phyloP scores from a whole-genome alignment of 2,329 filamentous ascomycete species.

The Aspergillus transmontanensis region DNA sequence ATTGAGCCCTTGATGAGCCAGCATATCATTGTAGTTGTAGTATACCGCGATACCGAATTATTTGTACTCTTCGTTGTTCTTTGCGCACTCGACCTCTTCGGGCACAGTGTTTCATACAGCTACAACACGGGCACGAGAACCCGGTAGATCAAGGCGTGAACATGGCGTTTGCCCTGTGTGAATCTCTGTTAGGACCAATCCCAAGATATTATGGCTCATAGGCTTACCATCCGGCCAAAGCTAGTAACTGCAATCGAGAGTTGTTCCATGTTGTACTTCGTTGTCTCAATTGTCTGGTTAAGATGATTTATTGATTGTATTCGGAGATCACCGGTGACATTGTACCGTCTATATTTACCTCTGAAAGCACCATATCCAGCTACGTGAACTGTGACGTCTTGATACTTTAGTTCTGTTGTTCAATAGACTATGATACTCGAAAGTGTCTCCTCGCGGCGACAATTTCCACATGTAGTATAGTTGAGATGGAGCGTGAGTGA shows the following conservation, averaged over 20 bases:
- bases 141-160: constrained; percentile 9
- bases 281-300: not conserved
- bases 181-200: not conserved
- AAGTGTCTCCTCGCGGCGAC: not conserved
- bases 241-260: not conserved
- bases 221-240: not conserved
- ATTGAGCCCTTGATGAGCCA: constrained; percentile 51
- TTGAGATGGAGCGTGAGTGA: not conserved
- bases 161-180: constrained; percentile 14
- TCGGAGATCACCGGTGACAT: not conserved
- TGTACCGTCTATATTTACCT: not conserved
- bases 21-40: constrained; percentile 52
- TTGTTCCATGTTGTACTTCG: not conserved
- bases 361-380: not conserved
- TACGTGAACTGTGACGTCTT: no score
- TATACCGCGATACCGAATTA: constrained; percentile 51
- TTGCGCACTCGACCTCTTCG: constrained; percentile 46
- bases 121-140: constrained; percentile 8
- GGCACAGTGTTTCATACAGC: constrained; percentile 26
- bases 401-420: not conserved
- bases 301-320: not conserved
- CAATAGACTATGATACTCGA: not conserved
- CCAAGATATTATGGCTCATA: not conserved
- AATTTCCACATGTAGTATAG: not conserved
- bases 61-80: constrained; percentile 41